Conservation (phyloP, 192 early-diverging fungal genomes). For the Haplosporangium gracile region DNA sequence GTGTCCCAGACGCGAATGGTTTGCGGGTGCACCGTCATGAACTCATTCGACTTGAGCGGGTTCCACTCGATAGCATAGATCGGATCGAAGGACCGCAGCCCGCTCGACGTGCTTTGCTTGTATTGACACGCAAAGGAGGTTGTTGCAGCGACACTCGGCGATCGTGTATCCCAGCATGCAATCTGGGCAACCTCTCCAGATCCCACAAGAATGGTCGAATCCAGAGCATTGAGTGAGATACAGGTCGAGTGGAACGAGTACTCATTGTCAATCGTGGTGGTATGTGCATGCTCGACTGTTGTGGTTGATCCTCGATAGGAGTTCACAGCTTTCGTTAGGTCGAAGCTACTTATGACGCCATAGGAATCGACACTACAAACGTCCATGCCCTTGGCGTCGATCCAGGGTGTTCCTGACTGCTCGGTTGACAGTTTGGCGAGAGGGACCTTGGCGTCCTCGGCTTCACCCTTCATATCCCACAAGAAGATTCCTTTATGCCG, state of each 20-base stretch:
- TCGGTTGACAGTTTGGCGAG: constrained; percentile 4
- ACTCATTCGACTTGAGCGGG: constrained; percentile 32
- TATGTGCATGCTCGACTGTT: not conserved
- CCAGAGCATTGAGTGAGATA: constrained; percentile 30
- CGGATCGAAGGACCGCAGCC: not conserved
- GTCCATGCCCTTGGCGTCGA: constrained; percentile 32
- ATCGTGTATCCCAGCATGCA: constrained; percentile 32
- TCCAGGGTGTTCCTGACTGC: not conserved
- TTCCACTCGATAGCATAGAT: constrained; percentile 36
- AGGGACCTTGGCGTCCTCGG: constrained; percentile 4
- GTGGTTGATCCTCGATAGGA: not conserved
- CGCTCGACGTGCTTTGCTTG: not conserved
- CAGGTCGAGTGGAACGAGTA: constrained; percentile 15
- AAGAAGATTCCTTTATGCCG: not conserved
- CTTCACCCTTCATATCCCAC: constrained; percentile 38
- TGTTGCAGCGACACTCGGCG: not conserved
- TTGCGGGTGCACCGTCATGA: constrained; percentile 18
- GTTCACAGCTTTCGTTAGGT: constrained; percentile 18
- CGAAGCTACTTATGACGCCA: constrained; percentile 17
- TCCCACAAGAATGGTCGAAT: constrained; percentile 26
- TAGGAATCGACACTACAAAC: constrained; percentile 28
- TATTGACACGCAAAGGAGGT: constrained; percentile 9
- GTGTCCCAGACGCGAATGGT: constrained; percentile 41
- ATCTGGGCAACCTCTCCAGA: constrained; percentile 30
- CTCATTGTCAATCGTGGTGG: not conserved